These are phyloP conservation scores for Pichia norvegensis DNA, from an alignment of 1,139 yeast species.

Conservation along the genomic window DNA sequence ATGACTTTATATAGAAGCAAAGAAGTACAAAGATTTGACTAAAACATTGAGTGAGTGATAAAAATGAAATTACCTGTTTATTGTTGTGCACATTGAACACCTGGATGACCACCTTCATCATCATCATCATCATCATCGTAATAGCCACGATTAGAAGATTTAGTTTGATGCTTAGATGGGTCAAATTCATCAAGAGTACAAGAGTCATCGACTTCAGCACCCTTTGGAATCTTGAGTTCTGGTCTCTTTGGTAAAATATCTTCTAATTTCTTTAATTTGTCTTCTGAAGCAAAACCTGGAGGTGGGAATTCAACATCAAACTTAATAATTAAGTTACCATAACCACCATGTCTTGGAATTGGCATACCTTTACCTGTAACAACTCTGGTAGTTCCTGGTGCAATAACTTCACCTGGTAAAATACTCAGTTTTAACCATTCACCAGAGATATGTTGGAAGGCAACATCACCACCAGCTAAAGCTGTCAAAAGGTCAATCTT, in stretches of 20 bases:
- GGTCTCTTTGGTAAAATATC: slow-evolving; percentile 60
- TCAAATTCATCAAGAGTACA: slow-evolving; percentile 64
- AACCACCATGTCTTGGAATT: slow-evolving; percentile 64
- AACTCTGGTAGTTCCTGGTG: slow-evolving; percentile 77
- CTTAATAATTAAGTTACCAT: slow-evolving; percentile 65
- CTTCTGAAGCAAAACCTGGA: slow-evolving; percentile 56
- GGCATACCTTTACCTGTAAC: slow-evolving; percentile 97
- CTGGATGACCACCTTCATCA: slow-evolving; percentile 54
- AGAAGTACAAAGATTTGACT: background rate
- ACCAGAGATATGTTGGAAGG: slow-evolving; percentile 79
- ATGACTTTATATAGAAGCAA: slow-evolving; percentile 1
- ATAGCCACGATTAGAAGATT: slow-evolving; percentile 33
- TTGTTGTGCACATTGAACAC: slow-evolving; percentile 87
- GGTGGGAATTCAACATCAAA: slow-evolving; percentile 68
- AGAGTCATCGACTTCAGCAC: slow-evolving; percentile 65
- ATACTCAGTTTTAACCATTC: slow-evolving; percentile 79
- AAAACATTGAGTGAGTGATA: background rate
- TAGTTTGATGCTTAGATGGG: slow-evolving; percentile 46
- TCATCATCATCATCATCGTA: slow-evolving; percentile 56
- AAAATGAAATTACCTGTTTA: slow-evolving; percentile 24
- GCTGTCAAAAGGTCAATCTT: slow-evolving; percentile 91
- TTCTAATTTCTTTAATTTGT: slow-evolving; percentile 58
- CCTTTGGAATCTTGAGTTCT: slow-evolving; percentile 47
- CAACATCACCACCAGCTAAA: slow-evolving; percentile 89
- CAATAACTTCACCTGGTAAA: slow-evolving; percentile 86